phyloP scores from a whole-genome alignment of 1,139 yeast genomes.

The Hanseniaspora gamundiae region DNA sequence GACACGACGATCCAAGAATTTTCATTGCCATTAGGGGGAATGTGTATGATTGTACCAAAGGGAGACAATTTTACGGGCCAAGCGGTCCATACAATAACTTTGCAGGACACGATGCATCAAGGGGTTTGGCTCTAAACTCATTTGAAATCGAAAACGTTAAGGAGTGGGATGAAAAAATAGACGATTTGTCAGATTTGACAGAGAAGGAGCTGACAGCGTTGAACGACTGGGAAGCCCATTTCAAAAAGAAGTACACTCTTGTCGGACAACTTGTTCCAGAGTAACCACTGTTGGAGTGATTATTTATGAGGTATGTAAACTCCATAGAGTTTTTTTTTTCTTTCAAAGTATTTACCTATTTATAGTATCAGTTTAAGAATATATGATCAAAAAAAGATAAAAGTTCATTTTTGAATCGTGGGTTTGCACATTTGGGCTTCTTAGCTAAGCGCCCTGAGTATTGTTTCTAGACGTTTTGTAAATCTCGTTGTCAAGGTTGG shows the following conservation, averaged over 20 bases:
- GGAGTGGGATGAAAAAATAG: slow-evolving; percentile 60
- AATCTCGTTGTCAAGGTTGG: not conserved
- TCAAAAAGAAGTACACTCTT: slow-evolving; percentile 61
- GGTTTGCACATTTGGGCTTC: too few species aligned
- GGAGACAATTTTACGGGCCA: slow-evolving; percentile 87
- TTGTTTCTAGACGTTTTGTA: not conserved
- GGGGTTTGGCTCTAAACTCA: slow-evolving; percentile 86
- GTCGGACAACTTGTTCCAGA: slow-evolving; percentile 46
- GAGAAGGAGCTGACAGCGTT: slow-evolving; percentile 55
- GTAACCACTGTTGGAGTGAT: too few species aligned
- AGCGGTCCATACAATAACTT: slow-evolving; percentile 92
- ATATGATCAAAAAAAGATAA: too few species aligned
- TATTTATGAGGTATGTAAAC: too few species aligned
- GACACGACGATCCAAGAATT: slow-evolving; percentile 64
- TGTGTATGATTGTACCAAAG: slow-evolving; percentile 75
- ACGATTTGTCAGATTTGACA: slow-evolving; percentile 48
- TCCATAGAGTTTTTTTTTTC: too few species aligned
- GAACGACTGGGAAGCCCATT: slow-evolving; percentile 78
- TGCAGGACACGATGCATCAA: slow-evolving; percentile 93
- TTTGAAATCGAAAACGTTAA: slow-evolving; percentile 57
- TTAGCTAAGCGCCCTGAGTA: not conserved
- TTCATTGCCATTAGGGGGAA: slow-evolving; percentile 75
- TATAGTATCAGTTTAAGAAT: too few species aligned
- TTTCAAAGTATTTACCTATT: too few species aligned
- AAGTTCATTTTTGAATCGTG: too few species aligned